Evolutionary conservation across 306 rosid genomes (phyloP).

Genomic region (Quercus berberidifolia): DNA sequence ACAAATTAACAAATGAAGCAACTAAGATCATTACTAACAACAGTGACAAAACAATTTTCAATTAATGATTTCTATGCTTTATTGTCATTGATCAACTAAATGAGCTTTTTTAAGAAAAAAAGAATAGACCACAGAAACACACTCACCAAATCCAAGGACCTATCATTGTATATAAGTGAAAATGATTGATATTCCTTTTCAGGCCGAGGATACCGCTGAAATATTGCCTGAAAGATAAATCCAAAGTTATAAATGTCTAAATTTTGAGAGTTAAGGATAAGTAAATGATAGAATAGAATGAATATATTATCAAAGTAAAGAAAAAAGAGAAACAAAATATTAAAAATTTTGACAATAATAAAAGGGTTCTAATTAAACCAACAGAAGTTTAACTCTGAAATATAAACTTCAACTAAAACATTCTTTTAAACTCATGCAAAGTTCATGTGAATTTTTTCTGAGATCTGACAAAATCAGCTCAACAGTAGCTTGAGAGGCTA

Average conservation of each 20-base stretch:
- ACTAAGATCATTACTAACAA: conserved; percentile 1
- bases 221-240: conserved; percentile 67
- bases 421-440: conserved; percentile 13
- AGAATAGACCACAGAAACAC: background rate
- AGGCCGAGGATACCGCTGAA: conserved; percentile 95
- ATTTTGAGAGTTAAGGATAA: conserved; percentile 23
- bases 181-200: conserved; percentile 98
- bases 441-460: conserved; percentile 7
- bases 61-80: background rate
- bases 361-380: background rate
- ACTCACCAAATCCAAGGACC: conserved; percentile 98
- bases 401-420: background rate
- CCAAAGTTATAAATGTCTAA: conserved; percentile 17
- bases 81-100: conserved; percentile 3
- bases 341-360: conserved; percentile 9
- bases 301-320: background rate
- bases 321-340: background rate
- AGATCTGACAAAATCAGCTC: conserved; percentile 2
- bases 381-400: conserved; percentile 1
- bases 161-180: conserved; percentile 74
- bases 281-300: background rate
- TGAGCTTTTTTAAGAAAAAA: background rate
- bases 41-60: conserved; percentile 10
- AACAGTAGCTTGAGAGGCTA: conserved; percentile 17
- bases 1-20: conserved; percentile 20